Percentiles rank a stretch among this genome's conserved stretches.
Evolutionary conservation across 2,329 filamentous ascomycete genomes (phyloP).

Genomic region (Alternaria sp.): DNA sequence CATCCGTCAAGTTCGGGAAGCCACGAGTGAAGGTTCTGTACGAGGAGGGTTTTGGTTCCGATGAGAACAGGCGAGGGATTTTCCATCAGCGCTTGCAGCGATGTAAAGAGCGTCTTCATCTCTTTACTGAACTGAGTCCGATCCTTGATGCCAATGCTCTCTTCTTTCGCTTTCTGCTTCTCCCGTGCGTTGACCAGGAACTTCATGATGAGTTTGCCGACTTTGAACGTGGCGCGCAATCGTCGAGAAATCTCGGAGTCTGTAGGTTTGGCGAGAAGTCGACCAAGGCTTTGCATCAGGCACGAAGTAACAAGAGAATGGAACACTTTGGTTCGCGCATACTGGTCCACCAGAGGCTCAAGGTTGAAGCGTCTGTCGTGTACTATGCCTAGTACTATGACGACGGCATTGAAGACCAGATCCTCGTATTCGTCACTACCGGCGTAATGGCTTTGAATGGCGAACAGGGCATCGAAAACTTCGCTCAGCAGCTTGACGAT

Average conservation of each 20-base stretch:
- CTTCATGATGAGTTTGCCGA: constrained; percentile 89
- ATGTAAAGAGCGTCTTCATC: constrained; percentile 86
- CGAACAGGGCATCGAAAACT: constrained; percentile 90
- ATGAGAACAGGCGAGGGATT: constrained; percentile 85
- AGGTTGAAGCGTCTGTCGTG: constrained; percentile 94
- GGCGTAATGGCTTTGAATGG: constrained; percentile 88
- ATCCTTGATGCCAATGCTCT: constrained; percentile 82
- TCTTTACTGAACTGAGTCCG: constrained; percentile 81
- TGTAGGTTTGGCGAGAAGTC: constrained; percentile 81
- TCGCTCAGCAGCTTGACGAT: constrained; percentile 92
- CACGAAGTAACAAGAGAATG: constrained; percentile 92
- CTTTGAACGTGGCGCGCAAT: constrained; percentile 91
- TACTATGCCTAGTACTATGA: constrained; percentile 89
- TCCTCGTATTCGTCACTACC: constrained; percentile 93
- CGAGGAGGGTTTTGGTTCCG: constrained; percentile 91
- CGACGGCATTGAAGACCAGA: constrained; percentile 86
- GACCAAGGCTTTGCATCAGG: constrained; percentile 83
- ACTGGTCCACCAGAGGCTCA: constrained; percentile 87
- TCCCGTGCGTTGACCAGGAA: constrained; percentile 91
- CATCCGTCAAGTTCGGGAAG: constrained; percentile 85
- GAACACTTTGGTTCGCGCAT: constrained; percentile 87
- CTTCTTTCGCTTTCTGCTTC: constrained; percentile 88
- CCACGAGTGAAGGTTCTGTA: constrained; percentile 98
- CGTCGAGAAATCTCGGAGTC: constrained; percentile 85
- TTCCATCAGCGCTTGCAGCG: constrained; percentile 87